These are phyloP conservation scores for Thalassiosira mediterranea DNA, from an alignment of 352 stramenopile genomes.

Conservation along the genomic window DNA sequence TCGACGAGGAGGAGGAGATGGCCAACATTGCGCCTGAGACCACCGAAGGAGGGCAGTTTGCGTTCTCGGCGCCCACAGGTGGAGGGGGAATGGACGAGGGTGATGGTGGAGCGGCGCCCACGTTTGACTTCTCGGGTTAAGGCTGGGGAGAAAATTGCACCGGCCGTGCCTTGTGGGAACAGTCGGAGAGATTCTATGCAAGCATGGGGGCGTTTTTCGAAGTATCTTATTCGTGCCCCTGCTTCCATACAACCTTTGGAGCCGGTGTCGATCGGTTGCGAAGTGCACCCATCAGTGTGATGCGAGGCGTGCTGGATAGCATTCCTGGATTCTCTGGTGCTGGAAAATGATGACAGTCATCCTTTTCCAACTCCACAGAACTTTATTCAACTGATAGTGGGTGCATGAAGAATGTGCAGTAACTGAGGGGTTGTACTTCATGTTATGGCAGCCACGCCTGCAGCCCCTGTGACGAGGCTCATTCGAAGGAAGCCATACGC, in stretches of 20 bases:
- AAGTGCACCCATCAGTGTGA: neutral
- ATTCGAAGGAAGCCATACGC: constrained; percentile 6
- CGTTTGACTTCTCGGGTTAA: constrained; percentile 53
- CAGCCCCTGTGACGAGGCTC: too few species aligned
- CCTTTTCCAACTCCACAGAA: constrained; percentile 38
- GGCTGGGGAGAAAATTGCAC: neutral
- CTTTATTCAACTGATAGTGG: neutral
- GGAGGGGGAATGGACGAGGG: constrained; percentile 44
- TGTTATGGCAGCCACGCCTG: too few species aligned
- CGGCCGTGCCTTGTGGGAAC: neutral
- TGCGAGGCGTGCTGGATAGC: neutral
- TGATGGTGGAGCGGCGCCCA: constrained; percentile 19
- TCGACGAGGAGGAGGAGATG: constrained; percentile 96
- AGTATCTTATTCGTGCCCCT: neutral
- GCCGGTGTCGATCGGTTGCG: neutral
- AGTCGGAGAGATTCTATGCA: constrained; percentile 31
- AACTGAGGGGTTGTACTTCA: neutral
- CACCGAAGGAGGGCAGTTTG: constrained; percentile 71
- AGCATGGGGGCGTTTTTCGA: constrained; percentile 11
- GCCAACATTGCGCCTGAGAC: constrained; percentile 74
- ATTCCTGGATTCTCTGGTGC: constrained; percentile 21
- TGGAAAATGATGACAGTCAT: constrained; percentile 34
- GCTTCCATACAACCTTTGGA: constrained; percentile 29
- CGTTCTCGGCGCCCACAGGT: constrained; percentile 61
- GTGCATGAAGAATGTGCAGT: neutral